These are phyloP conservation scores for Cicer bijugum DNA, from an alignment of 306 rosid genomes.

Conservation along the genomic window DNA sequence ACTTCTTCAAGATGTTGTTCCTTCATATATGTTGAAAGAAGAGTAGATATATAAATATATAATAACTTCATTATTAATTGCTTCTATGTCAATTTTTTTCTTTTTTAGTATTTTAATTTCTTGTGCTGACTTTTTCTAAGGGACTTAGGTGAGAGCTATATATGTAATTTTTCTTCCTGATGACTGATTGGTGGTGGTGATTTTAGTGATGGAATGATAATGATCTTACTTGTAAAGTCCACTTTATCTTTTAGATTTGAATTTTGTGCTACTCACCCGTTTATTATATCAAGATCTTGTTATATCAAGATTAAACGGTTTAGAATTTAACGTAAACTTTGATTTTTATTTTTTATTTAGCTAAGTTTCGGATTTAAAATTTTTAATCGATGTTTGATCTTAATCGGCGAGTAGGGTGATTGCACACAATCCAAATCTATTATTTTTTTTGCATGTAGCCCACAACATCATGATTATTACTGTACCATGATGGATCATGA, in stretches of 20 bases:
- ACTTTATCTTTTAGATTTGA: constrained; percentile 16
- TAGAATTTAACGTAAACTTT: too few species aligned
- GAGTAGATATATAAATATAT: constrained; percentile 43
- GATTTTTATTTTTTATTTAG: too few species aligned
- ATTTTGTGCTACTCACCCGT: too few species aligned
- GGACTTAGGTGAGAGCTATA: constrained; percentile 45
- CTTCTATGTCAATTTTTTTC: constrained; percentile 42
- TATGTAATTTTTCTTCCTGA: constrained; percentile 51
- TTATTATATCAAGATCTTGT: too few species aligned
- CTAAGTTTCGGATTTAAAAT: too few species aligned
- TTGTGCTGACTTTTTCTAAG: constrained; percentile 49
- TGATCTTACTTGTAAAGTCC: constrained; percentile 51
- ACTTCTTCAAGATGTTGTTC: constrained; percentile 81
- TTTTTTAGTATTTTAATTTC: background rate
- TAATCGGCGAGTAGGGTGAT: too few species aligned
- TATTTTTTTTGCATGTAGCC: constrained; percentile 41
- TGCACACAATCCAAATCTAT: too few species aligned
- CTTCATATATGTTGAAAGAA: constrained; percentile 72
- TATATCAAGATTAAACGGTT: too few species aligned
- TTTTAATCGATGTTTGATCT: too few species aligned
- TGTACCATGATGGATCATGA: constrained; percentile 44
- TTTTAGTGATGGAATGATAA: constrained; percentile 31
- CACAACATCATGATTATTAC: constrained; percentile 42
- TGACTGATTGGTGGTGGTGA: constrained; percentile 53
- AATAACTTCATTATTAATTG: constrained; percentile 33